A percentile compares a stretch with the other conserved stretches of the same genome.
Evolutionary conservation across 495 filamentous ascomycete genomes (phyloP).

Genomic region (Penicillium desertorum): DNA sequence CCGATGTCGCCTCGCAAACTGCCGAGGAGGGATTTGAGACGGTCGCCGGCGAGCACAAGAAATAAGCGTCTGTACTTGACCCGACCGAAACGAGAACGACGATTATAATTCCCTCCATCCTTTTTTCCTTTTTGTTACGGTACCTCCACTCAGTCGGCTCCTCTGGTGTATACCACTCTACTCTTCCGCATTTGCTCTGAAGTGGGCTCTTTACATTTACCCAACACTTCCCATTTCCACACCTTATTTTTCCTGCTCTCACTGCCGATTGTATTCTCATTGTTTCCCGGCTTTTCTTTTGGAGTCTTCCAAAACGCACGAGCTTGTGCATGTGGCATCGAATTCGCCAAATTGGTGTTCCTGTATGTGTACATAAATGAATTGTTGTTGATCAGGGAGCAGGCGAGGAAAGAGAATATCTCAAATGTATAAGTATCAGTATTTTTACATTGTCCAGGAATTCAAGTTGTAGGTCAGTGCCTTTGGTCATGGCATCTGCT

Average conservation of each 20-base stretch:
- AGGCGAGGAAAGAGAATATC: neutral
- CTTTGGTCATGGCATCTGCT: neutral
- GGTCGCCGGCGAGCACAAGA: constrained; percentile 41
- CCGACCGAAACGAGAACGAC: constrained; percentile 17
- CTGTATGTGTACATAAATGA: constrained; percentile 24
- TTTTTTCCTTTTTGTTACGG: constrained; percentile 3
- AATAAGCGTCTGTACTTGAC: constrained; percentile 14
- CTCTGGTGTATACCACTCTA: constrained; percentile 4
- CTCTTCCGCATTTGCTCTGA: constrained; percentile 2
- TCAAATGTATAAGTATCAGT: constrained; percentile 14
- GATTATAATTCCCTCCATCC: constrained; percentile 5
- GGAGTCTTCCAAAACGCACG: constrained; percentile 13
- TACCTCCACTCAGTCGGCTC: constrained; percentile 3
- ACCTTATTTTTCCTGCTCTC: constrained; percentile 6
- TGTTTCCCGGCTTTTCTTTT: constrained; percentile 14
- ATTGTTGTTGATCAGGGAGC: constrained; percentile 5
- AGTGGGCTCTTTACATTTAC: neutral
- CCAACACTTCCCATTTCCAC: neutral
- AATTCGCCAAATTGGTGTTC: constrained; percentile 1
- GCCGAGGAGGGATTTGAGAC: constrained; percentile 53
- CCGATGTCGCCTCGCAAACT: constrained; percentile 5
- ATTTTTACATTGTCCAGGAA: neutral
- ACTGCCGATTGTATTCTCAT: constrained; percentile 5
- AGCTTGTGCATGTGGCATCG: constrained; percentile 3
- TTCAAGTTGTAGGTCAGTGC: neutral